Base-by-base conservation (phyloP, 257 asterid species). In the Leptodermis oblonga region DNA sequence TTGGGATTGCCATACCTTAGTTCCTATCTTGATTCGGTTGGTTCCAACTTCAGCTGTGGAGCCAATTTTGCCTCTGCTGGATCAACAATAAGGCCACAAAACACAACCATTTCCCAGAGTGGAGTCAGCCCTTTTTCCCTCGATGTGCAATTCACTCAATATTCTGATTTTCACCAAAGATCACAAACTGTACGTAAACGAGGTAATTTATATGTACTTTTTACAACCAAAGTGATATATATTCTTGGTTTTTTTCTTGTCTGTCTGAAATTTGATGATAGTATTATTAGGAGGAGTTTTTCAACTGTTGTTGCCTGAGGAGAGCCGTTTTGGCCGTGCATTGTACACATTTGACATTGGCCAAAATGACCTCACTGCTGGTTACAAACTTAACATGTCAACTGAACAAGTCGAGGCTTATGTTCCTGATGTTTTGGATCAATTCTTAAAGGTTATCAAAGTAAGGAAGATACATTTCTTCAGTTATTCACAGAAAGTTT, bases 1-100 rank as follows among this genome's bases (percentile, higher is more conserved):
- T 58, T 91, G 77, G 83, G 84, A 54, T 56, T 85, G 63, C 91
- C 91, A 25, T 80, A 83, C 70, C 84, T 88, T 5, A 81, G 80
- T 65, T 88, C 96, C 1, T 91, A 75, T 74, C 96, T 91, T 33
- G 96, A 91, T 74, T 83, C 96, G 30, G 67, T 88, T 37, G 97
- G 97, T 63, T 76, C 95, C 6, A 88, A 88, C 71, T 88, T 91
- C 69, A 88, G 88, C 73, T 88, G 87, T 74, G 95, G 96, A 58
- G 92, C 90, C 69, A 91, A 91, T 70, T 91, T 91, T 51, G 97
- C 97, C 1, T 86, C 96, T 8, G 93, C 96, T n/a, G 96, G 93
- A 55, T 91, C 97, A 23, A 87, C 97, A 3, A 84, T 91, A 64
- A 82, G 95, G 79, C 92, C 88, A 66, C 95, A 79, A 53, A 92